These are phyloP conservation scores for Epithemia pelagica DNA, from an alignment of 108 stramenopile genomes.

Conservation along the genomic window DNA sequence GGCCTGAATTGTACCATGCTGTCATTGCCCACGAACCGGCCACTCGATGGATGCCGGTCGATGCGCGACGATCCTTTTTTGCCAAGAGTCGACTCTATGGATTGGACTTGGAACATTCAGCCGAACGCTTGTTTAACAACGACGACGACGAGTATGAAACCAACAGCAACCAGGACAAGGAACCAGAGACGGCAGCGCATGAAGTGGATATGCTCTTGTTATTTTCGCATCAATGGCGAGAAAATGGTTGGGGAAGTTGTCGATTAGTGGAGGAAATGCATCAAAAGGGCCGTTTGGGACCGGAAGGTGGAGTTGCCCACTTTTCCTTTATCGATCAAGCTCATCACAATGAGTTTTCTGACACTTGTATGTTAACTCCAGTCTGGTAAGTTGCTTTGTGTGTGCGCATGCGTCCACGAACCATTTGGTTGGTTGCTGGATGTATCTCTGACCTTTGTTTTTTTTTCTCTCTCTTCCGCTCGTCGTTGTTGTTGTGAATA, in stretches of 20 bases:
- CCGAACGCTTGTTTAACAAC: background rate
- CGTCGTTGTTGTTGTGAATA: background rate
- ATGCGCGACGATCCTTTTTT: slow-evolving; percentile 27
- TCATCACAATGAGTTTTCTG: slow-evolving; percentile 50
- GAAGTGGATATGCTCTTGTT: slow-evolving; percentile 30
- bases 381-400: slow-evolving; percentile 18
- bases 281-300: slow-evolving; percentile 24
- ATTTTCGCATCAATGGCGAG: slow-evolving; percentile 34
- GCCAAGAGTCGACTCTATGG: slow-evolving; percentile 12
- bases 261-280: slow-evolving; percentile 28
- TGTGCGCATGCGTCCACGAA: background rate
- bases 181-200: slow-evolving; percentile 17
- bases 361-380: slow-evolving; percentile 41
- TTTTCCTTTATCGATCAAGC: slow-evolving; percentile 26
- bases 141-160: background rate
- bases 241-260: slow-evolving; percentile 30
- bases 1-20: slow-evolving; percentile 19
- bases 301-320: slow-evolving; percentile 11
- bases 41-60: slow-evolving; percentile 51
- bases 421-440: background rate
- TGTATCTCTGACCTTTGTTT: background rate
- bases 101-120: slow-evolving; percentile 1
- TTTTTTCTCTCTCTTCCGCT: background rate
- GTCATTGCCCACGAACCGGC: slow-evolving; percentile 59
- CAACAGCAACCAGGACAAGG: slow-evolving; percentile 17